A percentile compares a stretch with the other conserved stretches of the same genome.
Conservation (phyloP, 179 eudicot species). For the Heliamphora pulchella region DNA sequence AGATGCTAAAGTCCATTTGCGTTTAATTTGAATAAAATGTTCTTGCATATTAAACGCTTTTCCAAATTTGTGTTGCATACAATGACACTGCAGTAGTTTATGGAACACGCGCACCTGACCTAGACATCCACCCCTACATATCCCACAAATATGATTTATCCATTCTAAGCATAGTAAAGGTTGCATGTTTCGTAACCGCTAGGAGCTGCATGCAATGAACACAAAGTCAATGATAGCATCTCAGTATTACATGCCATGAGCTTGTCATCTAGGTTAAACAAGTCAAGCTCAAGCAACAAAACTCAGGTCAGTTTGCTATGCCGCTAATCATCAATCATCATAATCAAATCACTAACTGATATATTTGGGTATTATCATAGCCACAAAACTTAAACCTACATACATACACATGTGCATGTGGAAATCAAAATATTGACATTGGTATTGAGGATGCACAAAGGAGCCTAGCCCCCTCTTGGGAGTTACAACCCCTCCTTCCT, state of each 20-base stretch:
- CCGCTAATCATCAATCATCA: not conserved
- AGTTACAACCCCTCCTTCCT: too few species aligned
- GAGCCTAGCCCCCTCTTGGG: too few species aligned
- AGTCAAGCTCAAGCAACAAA: conserved; percentile 1
- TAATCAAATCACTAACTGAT: not conserved
- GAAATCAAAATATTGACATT: not conserved
- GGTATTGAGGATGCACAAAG: not conserved
- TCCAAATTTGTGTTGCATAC: not conserved
- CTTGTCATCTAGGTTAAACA: not conserved
- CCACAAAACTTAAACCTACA: not conserved
- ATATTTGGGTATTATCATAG: not conserved
- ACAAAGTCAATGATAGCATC: not conserved
- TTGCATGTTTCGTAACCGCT: not conserved
- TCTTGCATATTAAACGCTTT: not conserved
- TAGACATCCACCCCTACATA: not conserved
- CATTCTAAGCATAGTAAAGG: not conserved
- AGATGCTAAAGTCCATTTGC: not conserved
- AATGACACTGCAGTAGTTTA: not conserved
- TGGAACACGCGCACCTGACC: not conserved
- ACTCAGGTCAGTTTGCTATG: not conserved
- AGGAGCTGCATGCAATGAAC: not conserved
- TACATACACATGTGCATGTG: not conserved
- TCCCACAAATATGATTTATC: not conserved
- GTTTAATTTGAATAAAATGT: not conserved
- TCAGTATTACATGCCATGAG: not conserved